A percentile compares a stretch with the other conserved stretches of the same genome.
phyloP scores from a whole-genome alignment of 2,329 filamentous ascomycete genomes.

The Alternaria conjuncta region DNA sequence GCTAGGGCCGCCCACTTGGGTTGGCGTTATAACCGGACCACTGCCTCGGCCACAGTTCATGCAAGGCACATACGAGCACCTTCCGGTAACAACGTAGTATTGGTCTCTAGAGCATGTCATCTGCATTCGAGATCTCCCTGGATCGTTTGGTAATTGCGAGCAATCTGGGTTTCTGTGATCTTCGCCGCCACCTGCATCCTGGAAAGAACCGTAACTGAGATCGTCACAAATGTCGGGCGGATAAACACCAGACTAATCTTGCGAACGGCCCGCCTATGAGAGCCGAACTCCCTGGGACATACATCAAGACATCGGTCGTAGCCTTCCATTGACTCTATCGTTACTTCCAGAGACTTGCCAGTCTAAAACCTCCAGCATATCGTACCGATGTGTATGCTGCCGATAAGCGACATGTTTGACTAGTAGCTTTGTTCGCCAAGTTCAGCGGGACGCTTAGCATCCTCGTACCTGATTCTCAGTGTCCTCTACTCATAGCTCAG shows the following conservation, averaged over 20 bases:
- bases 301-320: too few relatives aligned
- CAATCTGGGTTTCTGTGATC: background rate
- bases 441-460: background rate
- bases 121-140: background rate
- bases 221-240: background rate
- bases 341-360: background rate
- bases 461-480: background rate
- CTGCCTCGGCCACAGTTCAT: constrained; percentile 1
- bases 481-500: background rate
- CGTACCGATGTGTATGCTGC: background rate
- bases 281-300: background rate
- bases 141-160: background rate
- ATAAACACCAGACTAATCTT: background rate
- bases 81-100: background rate
- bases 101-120: background rate
- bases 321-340: background rate
- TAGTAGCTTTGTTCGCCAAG: background rate
- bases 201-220: background rate
- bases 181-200: background rate
- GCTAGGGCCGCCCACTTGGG: background rate
- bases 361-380: background rate
- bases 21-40: constrained; percentile 2
- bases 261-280: background rate
- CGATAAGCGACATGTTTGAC: background rate
- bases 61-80: constrained; percentile 6